Percentiles rank a stretch among this genome's conserved stretches.
These are phyloP conservation scores for Apiotrichum gracile DNA, from an alignment of 1,284 basidiomycete genomes.

Conservation along the genomic window DNA sequence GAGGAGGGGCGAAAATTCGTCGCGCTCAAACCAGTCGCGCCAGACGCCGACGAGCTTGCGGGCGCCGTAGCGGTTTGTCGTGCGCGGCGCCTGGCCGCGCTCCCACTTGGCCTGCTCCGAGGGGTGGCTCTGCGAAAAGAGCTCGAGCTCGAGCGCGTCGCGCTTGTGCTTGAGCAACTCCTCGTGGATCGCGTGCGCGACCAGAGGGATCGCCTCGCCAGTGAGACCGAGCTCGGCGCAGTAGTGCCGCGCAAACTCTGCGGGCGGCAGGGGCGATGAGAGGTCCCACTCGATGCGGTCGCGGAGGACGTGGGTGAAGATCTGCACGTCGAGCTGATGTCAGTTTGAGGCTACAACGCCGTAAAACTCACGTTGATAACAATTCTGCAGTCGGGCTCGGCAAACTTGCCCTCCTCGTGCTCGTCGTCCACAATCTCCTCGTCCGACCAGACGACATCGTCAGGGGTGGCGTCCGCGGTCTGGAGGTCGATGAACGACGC, in stretches of 20 bases:
- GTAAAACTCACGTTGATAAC: constrained; percentile 68
- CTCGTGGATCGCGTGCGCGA: constrained; percentile 89
- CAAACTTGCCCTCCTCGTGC: constrained; percentile 49
- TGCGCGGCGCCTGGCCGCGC: constrained; percentile 47
- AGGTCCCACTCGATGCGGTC: constrained; percentile 99
- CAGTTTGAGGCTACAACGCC: background rate
- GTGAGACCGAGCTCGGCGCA: constrained; percentile 81
- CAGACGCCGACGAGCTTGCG: constrained; percentile 81
- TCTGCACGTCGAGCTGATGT: constrained; percentile 89
- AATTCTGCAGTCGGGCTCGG: constrained; percentile 77
- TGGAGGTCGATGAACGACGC: constrained; percentile 61
- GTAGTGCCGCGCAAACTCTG: constrained; percentile 73
- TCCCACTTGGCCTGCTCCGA: constrained; percentile 59
- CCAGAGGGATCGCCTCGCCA: constrained; percentile 78
- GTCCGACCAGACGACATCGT: constrained; percentile 36
- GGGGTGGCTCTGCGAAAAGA: constrained; percentile 60
- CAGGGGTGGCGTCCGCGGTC: constrained; percentile 33
- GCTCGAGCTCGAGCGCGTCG: constrained; percentile 86
- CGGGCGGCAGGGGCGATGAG: constrained; percentile 82
- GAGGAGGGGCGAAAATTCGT: constrained; percentile 85
- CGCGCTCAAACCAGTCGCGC: constrained; percentile 89
- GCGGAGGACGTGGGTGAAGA: constrained; percentile 79
- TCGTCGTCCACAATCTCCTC: constrained; percentile 25
- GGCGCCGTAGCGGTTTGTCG: constrained; percentile 59
- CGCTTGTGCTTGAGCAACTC: constrained; percentile 92